phyloP scores from a whole-genome alignment of 1,284 basidiomycete species.

The Lignosus rhinocerotis region DNA sequence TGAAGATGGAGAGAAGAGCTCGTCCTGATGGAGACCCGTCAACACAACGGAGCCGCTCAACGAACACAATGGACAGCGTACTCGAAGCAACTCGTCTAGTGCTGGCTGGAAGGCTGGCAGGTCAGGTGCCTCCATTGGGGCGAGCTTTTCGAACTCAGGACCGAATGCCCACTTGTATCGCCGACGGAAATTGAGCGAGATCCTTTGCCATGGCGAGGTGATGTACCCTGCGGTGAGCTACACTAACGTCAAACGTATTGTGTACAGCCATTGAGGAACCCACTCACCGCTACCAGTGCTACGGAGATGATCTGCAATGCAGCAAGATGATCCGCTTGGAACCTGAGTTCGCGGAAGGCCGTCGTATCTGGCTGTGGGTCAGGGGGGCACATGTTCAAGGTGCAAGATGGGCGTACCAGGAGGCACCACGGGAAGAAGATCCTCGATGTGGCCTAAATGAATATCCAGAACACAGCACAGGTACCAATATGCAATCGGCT shows the following conservation, averaged over 20 bases:
- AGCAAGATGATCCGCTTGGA: constrained; percentile 49
- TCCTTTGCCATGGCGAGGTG: constrained; percentile 36
- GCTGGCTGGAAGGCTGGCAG: constrained; percentile 8
- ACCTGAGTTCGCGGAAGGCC: constrained; percentile 47
- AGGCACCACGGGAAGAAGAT: constrained; percentile 41
- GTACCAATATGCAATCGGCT: constrained; percentile 77
- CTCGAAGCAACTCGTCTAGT: constrained; percentile 13
- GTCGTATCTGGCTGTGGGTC: constrained; percentile 38
- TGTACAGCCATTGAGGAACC: constrained; percentile 28
- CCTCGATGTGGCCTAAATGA: constrained; percentile 57
- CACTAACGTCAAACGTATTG: background rate
- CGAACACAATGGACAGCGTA: background rate
- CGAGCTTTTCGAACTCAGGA: constrained; percentile 36
- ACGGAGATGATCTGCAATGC: constrained; percentile 44
- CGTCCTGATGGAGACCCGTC: constrained; percentile 9
- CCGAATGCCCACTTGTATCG: constrained; percentile 78
- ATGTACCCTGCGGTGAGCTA: constrained; percentile 39
- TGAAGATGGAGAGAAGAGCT: constrained; percentile 16
- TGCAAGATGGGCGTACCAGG: constrained; percentile 35
- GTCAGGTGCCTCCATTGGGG: constrained; percentile 19
- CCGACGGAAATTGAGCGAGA: constrained; percentile 51
- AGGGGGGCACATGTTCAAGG: background rate
- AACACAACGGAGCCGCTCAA: background rate
- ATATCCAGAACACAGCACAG: constrained; percentile 51
- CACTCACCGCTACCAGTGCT: constrained; percentile 30